Conservation (phyloP, 148 eudicot species). For the Cornus suecica region DNA sequence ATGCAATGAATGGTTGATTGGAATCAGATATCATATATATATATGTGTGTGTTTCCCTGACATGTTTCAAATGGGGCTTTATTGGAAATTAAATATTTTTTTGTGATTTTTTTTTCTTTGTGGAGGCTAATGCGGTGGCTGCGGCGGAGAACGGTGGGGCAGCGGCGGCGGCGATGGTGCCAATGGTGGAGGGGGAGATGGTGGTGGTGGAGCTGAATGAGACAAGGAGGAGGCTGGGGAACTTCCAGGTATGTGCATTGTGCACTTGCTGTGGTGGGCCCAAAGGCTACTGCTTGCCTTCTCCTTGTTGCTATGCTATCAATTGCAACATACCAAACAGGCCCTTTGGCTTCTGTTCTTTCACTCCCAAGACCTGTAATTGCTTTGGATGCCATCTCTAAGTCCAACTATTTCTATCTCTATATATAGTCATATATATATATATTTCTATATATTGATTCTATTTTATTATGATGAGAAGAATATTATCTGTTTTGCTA, state of each 20-base stretch:
- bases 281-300: slow-evolving; percentile 67
- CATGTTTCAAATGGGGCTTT: neutral
- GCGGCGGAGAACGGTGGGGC: slow-evolving; percentile 21
- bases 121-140: slow-evolving; percentile 42
- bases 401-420: slow-evolving; percentile 5
- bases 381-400: slow-evolving; percentile 89
- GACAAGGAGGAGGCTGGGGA: slow-evolving; percentile 66
- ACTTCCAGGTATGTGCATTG: slow-evolving; percentile 80
- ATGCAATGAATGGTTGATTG: neutral
- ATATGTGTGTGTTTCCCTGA: no score
- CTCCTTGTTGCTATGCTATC: slow-evolving; percentile 96
- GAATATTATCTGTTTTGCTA: slow-evolving; percentile 39
- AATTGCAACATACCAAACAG: slow-evolving; percentile 94
- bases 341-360: slow-evolving; percentile 93
- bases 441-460: slow-evolving; percentile 10
- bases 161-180: slow-evolving; percentile 40
- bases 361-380: slow-evolving; percentile 86
- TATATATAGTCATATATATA: neutral
- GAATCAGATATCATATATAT: neutral
- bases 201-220: slow-evolving; percentile 67
- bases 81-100: slow-evolving; percentile 2
- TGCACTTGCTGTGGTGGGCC: slow-evolving; percentile 90
- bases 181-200: slow-evolving; percentile 46
- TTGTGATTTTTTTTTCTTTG: neutral
- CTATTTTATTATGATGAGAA: slow-evolving; percentile 26